Conservation (phyloP, 345 rosid genomes). For the Bretschneidera sinensis region DNA sequence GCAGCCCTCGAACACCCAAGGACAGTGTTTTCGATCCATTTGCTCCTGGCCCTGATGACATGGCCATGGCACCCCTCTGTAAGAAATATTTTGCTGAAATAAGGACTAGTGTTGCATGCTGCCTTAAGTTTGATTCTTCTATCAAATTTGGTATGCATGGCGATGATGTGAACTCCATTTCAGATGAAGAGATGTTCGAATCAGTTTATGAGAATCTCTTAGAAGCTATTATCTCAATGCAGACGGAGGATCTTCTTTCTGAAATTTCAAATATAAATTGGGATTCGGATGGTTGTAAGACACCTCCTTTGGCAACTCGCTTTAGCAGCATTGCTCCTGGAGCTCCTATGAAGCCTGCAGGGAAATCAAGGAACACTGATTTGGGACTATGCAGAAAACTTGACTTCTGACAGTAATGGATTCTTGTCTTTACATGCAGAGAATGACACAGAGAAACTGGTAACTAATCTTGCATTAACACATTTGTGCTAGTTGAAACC, state of each 20-base stretch:
- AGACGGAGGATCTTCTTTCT: conserved; percentile 31
- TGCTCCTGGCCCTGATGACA: conserved; percentile 41
- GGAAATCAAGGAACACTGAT: conserved; percentile 33
- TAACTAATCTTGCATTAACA: conserved; percentile 13
- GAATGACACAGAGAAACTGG: not conserved
- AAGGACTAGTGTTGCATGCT: conserved; percentile 34
- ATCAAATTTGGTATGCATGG: conserved; percentile 8
- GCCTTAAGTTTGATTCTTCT: conserved; percentile 32
- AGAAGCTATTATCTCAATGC: conserved; percentile 40
- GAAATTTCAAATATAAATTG: conserved; percentile 22
- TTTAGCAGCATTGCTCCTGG: conserved; percentile 41
- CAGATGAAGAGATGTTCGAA: conserved; percentile 51
- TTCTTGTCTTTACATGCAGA: conserved; percentile 9
- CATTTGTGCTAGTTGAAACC: conserved; percentile 10
- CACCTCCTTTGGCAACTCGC: conserved; percentile 36
- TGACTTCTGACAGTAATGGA: conserved; percentile 30
- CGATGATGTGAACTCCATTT: conserved; percentile 17
- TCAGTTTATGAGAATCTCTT: conserved; percentile 45
- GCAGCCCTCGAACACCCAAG: conserved; percentile 38
- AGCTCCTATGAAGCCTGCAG: conserved; percentile 48
- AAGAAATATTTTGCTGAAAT: conserved; percentile 33
- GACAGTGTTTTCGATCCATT: conserved; percentile 52
- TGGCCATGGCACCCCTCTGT: conserved; percentile 35
- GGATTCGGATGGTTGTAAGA: conserved; percentile 33
- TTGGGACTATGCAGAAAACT: conserved; percentile 56